Conservation (phyloP, 2,329 filamentous ascomycete genomes). For the Niveomyces coronatus region DNA sequence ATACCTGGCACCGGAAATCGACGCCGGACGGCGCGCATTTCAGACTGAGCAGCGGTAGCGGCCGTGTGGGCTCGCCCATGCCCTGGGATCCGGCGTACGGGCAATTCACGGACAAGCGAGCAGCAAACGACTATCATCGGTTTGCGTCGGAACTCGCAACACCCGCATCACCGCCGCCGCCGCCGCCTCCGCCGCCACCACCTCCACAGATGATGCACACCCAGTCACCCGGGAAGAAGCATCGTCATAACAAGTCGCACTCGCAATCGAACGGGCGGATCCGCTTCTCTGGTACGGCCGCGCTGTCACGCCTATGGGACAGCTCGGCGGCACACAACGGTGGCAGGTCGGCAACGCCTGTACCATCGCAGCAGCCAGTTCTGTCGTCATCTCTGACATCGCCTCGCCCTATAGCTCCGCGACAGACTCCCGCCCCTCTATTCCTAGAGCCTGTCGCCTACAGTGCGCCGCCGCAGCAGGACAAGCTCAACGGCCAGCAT, state of each 20-base stretch:
- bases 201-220: conserved; percentile 16
- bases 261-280: too few relatives aligned
- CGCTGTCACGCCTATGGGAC: too few relatives aligned
- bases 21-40: background rate
- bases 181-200: conserved; percentile 3
- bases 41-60: background rate
- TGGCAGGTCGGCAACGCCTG: too few relatives aligned
- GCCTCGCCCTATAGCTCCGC: too few relatives aligned
- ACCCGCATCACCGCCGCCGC: background rate
- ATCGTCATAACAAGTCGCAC: too few relatives aligned
- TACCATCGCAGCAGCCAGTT: too few relatives aligned
- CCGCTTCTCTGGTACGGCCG: too few relatives aligned
- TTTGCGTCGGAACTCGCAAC: conserved; percentile 23
- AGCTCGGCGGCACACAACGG: too few relatives aligned
- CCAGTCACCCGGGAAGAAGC: too few relatives aligned
- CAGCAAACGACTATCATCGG: conserved; percentile 25
- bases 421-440: too few relatives aligned
- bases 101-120: conserved; percentile 21
- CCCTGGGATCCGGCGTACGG: conserved; percentile 15
- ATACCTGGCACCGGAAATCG: background rate
- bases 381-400: too few relatives aligned
- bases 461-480: background rate
- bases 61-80: background rate
- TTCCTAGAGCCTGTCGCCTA: too few relatives aligned
- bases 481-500: conserved; percentile 3